These are phyloP conservation scores for Neoarthrinium moseri DNA, from an alignment of 2,329 filamentous ascomycete species.

Conservation along the genomic window DNA sequence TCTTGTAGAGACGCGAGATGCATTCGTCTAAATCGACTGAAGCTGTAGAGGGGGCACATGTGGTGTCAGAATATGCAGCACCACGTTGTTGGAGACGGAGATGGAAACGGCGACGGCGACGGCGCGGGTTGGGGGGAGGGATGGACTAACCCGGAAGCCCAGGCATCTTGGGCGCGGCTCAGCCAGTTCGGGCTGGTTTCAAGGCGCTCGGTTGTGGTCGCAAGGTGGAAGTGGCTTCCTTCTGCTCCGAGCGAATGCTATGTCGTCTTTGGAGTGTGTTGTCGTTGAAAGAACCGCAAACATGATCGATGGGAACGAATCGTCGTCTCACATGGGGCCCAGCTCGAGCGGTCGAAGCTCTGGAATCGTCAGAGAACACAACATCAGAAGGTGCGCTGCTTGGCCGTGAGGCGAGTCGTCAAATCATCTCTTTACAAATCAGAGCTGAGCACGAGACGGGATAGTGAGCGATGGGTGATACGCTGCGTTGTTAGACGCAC, in stretches of 20 bases:
- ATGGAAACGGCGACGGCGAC: constrained; percentile 2
- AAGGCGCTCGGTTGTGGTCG: not conserved
- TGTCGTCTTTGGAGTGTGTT: constrained; percentile 24
- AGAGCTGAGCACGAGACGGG: no score
- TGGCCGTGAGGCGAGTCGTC: no score
- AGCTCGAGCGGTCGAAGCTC: not conserved
- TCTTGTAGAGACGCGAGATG: constrained; percentile 94
- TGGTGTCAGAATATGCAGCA: no score
- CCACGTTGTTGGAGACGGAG: no score
- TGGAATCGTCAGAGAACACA: no score
- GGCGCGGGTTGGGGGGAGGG: not conserved
- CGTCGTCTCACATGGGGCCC: constrained; percentile 6
- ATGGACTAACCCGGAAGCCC: constrained; percentile 51
- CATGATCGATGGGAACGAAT: constrained; percentile 26
- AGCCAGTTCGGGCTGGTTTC: constrained; percentile 11
- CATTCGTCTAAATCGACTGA: constrained; percentile 99
- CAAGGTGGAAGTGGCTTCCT: constrained; percentile 22
- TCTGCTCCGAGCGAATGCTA: constrained; percentile 30
- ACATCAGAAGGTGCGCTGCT: no score
- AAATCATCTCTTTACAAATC: no score
- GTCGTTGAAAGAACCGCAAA: constrained; percentile 26
- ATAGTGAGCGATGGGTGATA: no score
- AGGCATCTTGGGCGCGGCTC: constrained; percentile 44
- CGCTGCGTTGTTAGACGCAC: no score
- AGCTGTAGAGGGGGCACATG: constrained; percentile 56